These are phyloP conservation scores for Trichoderma sp. DNA, from an alignment of 2,329 filamentous ascomycete genomes.

Conservation along the genomic window DNA sequence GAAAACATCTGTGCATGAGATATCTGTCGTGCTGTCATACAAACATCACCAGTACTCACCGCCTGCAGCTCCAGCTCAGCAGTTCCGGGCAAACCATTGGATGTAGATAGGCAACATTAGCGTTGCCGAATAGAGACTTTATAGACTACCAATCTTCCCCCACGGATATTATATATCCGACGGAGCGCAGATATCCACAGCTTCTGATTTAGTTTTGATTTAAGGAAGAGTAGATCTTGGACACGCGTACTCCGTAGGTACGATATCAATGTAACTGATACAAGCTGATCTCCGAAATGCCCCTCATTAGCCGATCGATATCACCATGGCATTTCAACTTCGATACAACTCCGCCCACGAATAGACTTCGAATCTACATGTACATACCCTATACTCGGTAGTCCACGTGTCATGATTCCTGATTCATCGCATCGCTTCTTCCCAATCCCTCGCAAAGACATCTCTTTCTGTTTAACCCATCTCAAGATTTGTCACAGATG, in stretches of 20 bases:
- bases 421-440: neutral
- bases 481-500: neutral
- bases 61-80: neutral
- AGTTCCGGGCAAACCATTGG: neutral
- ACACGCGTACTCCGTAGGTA: neutral
- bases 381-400: neutral
- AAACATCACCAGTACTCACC: neutral
- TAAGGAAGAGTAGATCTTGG: neutral
- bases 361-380: neutral
- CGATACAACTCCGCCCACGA: neutral
- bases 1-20: neutral
- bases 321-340: neutral
- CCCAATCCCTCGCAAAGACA: neutral
- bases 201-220: neutral
- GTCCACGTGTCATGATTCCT: neutral
- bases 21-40: neutral
- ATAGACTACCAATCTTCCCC: neutral
- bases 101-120: neutral
- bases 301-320: neutral
- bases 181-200: neutral
- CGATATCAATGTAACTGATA: neutral
- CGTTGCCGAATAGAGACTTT: neutral
- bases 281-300: neutral
- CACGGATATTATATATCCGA: neutral
- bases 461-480: neutral